Evolutionary conservation across 345 rosid genomes (phyloP), one percentile per base, ranked within the genome.

Genomic region (Physaria fendleri): DNA sequence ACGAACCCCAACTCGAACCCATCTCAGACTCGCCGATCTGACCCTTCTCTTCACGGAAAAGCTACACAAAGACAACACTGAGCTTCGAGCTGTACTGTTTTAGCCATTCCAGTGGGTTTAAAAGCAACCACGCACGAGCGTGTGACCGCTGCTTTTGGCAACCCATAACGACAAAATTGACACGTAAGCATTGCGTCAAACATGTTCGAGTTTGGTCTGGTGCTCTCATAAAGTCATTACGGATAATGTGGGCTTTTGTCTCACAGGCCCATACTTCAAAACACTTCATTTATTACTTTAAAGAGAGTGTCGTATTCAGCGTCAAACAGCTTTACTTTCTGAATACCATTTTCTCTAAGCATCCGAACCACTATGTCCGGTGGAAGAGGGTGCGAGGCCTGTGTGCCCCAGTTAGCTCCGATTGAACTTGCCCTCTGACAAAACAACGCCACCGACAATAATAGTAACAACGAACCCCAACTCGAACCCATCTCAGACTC

Each of bases 351-450:
- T 0, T 93, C 95, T 49, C 59, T 76, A 17, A 93, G 76, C 70
- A 90, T 58, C 69, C 63, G 70, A 66, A 90, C 95, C 15, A 93
- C 72, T 18, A 75, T 78, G n/a, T 71, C 80, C n/a, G 99, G 91
- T 1, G 87, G 83, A 56, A 90, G 79, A 17, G 81, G 85, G 72
- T 94, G 97, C 8, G 80, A 70, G 1, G 88, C 65, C 70, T 90
- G 96, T 8, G 96, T 90, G 7, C 97, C 99, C 99, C 97, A 93
- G 80, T 93, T 93, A 8, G 79, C 92, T 41, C 95, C 95, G 30
- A 85, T 77, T 8, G 90, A 82, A 55, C 57, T 73, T 64, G 65
- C 87, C 24, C 58, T 40, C 45, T 69, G 59, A 49, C 72, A 32
- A 62, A 75, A 20, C 32, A 67, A 3, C 23, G 62, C 50, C 69